Conservation (phyloP, 441 rosid species). For the Gossypium laxum region DNA sequence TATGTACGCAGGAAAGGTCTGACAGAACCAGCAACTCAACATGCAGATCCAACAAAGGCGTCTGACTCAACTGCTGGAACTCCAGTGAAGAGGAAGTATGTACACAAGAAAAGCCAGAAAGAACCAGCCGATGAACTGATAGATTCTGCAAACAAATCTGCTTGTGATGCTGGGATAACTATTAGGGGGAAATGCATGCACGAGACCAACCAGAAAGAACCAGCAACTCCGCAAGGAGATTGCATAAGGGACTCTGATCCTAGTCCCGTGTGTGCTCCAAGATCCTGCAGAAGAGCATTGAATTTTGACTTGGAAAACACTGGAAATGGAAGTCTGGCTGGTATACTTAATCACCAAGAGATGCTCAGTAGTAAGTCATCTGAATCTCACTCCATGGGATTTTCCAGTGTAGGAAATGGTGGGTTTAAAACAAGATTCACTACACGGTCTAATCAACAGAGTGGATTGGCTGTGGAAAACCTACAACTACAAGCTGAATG, state of each 20-base stretch:
- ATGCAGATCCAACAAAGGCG: constrained; percentile 21
- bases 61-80: constrained; percentile 22
- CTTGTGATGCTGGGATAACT: constrained; percentile 20
- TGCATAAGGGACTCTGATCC: constrained; percentile 12
- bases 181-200: constrained; percentile 49
- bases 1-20: constrained; percentile 39
- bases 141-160: constrained; percentile 17
- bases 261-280: constrained; percentile 20
- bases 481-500: constrained; percentile 23
- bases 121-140: constrained; percentile 36
- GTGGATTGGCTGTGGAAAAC: constrained; percentile 20
- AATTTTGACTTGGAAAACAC: constrained; percentile 44
- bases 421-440: constrained; percentile 19
- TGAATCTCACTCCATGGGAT: constrained; percentile 24
- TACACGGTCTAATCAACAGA: constrained; percentile 28
- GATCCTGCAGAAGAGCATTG: constrained; percentile 53
- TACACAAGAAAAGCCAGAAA: constrained; percentile 34
- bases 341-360: constrained; percentile 19
- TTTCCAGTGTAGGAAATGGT: constrained; percentile 14
- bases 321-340: constrained; percentile 18
- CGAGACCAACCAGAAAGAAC: constrained; percentile 33
- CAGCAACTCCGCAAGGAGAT: constrained; percentile 25
- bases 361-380: constrained; percentile 15
- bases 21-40: constrained; percentile 35
- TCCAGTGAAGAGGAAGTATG: constrained; percentile 47